Conservation (phyloP, 129 eudicot species). For the Tagetes erecta region DNA sequence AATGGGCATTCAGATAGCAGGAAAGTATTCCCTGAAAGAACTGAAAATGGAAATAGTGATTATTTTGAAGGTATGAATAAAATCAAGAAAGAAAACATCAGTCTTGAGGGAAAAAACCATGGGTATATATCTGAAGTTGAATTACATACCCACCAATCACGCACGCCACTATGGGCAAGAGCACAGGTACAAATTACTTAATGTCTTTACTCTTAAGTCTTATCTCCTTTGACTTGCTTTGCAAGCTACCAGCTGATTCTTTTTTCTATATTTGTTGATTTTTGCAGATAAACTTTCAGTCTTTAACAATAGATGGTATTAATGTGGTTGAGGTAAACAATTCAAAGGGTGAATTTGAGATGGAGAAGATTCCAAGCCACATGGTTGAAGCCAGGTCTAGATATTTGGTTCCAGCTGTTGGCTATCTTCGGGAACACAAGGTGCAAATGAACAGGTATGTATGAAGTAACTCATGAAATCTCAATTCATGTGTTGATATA, state of each 20-base stretch:
- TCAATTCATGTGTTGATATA: neutral
- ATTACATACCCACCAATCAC: slow-evolving; percentile 62
- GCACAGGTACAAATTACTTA: slow-evolving; percentile 49
- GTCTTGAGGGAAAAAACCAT: slow-evolving; percentile 66
- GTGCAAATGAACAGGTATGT: slow-evolving; percentile 52
- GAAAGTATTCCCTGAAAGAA: slow-evolving; percentile 70
- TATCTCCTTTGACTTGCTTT: neutral
- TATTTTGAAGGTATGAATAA: slow-evolving; percentile 39
- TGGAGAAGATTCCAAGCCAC: slow-evolving; percentile 56
- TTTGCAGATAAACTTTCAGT: slow-evolving; percentile 58
- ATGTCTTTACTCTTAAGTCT: neutral
- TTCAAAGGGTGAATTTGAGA: slow-evolving; percentile 65
- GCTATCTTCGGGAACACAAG: slow-evolving; percentile 49
- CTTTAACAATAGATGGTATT: slow-evolving; percentile 42
- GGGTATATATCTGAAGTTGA: slow-evolving; percentile 79
- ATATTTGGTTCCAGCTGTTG: slow-evolving; percentile 66
- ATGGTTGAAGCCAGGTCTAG: slow-evolving; percentile 65
- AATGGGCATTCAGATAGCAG: slow-evolving; percentile 52
- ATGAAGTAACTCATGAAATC: neutral
- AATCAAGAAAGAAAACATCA: slow-evolving; percentile 40
- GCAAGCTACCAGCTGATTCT: slow-evolving; percentile 1
- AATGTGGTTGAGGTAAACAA: slow-evolving; percentile 32
- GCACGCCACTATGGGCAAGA: slow-evolving; percentile 68
- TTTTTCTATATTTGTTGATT: slow-evolving; percentile 3
- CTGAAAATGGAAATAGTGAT: slow-evolving; percentile 29